Percentiles rank a stretch among this genome's conserved stretches.
phyloP scores from a whole-genome alignment of 805 yeast species.

The Torulaspora maleeae region DNA sequence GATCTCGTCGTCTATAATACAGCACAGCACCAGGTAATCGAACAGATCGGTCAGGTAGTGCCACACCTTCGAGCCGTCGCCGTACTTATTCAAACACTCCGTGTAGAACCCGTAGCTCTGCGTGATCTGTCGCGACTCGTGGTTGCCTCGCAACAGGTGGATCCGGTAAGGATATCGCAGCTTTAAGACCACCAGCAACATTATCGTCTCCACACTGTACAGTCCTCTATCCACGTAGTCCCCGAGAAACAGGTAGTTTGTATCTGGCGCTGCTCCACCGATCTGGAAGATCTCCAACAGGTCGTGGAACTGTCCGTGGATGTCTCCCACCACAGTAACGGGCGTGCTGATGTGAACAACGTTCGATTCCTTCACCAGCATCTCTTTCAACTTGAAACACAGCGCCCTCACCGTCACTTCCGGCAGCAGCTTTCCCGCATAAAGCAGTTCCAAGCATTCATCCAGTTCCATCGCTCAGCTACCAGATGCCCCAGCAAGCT shows the following conservation, averaged over 20 bases:
- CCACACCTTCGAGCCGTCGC: constrained; percentile 74
- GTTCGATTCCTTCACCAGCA: constrained; percentile 74
- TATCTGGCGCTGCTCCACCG: constrained; percentile 90
- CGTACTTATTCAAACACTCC: constrained; percentile 88
- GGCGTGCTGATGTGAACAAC: constrained; percentile 82
- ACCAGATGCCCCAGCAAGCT: neutral
- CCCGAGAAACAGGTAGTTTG: constrained; percentile 88
- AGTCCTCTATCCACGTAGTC: constrained; percentile 96
- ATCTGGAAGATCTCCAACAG: constrained; percentile 86
- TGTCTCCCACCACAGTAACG: constrained; percentile 94
- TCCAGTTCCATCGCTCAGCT: constrained; percentile 49
- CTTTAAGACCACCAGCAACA: constrained; percentile 74
- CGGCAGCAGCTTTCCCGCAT: constrained; percentile 61
- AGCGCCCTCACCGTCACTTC: constrained; percentile 65
- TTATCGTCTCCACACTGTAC: constrained; percentile 89
- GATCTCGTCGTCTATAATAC: constrained; percentile 81
- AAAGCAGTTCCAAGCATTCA: constrained; percentile 61
- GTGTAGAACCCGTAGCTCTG: constrained; percentile 96
- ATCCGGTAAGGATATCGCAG: constrained; percentile 84
- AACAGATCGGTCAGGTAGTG: constrained; percentile 83
- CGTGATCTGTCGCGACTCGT: constrained; percentile 93
- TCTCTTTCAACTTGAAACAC: constrained; percentile 78
- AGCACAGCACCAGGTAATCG: constrained; percentile 84
- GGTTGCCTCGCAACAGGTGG: constrained; percentile 85
- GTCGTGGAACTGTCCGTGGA: constrained; percentile 96